Conservation (phyloP, 345 rosid species). For the Eucalyptus cladocalyx region DNA sequence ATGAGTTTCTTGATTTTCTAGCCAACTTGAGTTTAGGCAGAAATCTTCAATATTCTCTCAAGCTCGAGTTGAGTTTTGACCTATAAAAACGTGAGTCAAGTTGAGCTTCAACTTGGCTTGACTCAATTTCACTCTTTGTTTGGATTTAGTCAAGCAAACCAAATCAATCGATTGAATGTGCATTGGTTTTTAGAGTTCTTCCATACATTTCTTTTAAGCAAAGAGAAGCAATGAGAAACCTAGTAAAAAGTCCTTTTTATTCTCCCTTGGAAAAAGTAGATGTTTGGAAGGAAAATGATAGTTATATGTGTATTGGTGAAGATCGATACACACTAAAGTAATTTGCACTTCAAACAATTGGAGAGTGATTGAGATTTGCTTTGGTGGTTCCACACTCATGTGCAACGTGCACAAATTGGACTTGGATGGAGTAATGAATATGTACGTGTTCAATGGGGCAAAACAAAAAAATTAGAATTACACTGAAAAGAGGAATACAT, state of each 20-base stretch:
- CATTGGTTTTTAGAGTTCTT: neutral
- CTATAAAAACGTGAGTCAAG: neutral
- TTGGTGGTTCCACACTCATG: neutral
- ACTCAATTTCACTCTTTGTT: neutral
- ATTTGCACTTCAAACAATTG: fast-evolving
- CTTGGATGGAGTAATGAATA: neutral
- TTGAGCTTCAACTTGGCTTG: neutral
- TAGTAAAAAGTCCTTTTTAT: no score
- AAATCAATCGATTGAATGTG: neutral
- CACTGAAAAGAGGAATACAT: neutral
- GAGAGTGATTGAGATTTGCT: neutral
- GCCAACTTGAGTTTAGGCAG: fast-evolving
- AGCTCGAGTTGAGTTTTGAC: neutral
- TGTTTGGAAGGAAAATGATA: neutral
- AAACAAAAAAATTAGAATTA: no score
- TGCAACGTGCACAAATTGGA: fast-evolving
- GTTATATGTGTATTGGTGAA: neutral
- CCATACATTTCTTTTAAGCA: neutral
- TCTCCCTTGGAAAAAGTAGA: neutral
- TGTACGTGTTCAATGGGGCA: fast-evolving
- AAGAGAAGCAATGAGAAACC: neutral
- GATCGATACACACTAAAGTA: fast-evolving
- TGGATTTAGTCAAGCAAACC: neutral
- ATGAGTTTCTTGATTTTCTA: neutral
- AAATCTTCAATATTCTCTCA: neutral